Evolutionary conservation across 805 yeast genomes (phyloP), one percentile per base, ranked within the genome.

Genomic region (Candida ulmi): DNA sequence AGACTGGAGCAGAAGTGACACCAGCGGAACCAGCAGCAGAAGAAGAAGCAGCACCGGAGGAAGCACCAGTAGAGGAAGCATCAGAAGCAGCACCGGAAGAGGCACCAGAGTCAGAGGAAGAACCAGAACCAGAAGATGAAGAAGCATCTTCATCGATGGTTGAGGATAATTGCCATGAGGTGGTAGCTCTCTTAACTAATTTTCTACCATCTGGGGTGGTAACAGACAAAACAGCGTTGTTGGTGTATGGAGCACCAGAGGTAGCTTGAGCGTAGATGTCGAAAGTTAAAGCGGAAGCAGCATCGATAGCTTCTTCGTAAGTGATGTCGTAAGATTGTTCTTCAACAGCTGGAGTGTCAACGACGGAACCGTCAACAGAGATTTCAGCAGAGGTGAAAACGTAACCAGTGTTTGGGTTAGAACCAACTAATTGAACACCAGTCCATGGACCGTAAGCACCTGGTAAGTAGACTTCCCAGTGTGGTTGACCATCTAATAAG

Each of bases 401-500:
- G 39, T 50, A 49, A 23, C 40, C 37, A 27, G 50, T 23, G 26
- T 43, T 50, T 40, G 47, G 43, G 44, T 49, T 46, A 17, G 44
- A 32, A 41, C 55, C 55, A 34, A 43, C 5, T 17, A 50, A 42
- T 23, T 43, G 46, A 41, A 52, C 44, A 6, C 37, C 37, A 18
- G 49, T 45, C 49, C 49, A 49, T 43, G 53, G 51, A 35, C 49
- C 47, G 28, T 35, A 43, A 15, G 35, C 23, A 40, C 48, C 56
- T 51, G 57, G 57, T 34, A 51, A 37, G 35, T 28, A 33, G 28
- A 51, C 34, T 28, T 53, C 52, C 47, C 47, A 53, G 35, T 48
- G 48, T 51, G 57, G 57, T 45, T 50, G 50, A 39, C 56, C 57
- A 21, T 41, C 43, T 27, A n/a, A 21, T 26, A 51, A 35, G 48